Evolutionary conservation across 2,329 filamentous ascomycete species (phyloP).

Genomic region (Metarhizium anisopliae): DNA sequence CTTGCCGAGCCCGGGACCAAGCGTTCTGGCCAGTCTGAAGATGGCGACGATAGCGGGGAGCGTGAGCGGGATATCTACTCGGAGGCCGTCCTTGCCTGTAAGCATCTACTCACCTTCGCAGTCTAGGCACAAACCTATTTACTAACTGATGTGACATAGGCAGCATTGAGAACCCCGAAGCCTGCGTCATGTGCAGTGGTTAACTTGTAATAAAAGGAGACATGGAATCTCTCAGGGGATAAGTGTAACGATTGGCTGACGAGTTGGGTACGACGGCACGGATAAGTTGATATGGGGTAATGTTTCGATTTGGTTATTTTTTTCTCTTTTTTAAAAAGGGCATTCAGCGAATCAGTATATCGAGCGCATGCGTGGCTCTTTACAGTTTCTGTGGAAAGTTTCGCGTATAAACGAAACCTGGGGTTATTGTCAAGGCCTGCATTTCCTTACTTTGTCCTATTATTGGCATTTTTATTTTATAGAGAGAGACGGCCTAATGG

Average conservation of each 20-base stretch:
- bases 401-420: background rate
- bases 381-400: background rate
- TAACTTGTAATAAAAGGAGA: constrained; percentile 34
- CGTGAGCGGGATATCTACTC: constrained; percentile 92
- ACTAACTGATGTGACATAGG: constrained; percentile 31
- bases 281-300: constrained; percentile 7
- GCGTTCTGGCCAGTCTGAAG: constrained; percentile 55
- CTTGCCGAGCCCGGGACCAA: constrained; percentile 49
- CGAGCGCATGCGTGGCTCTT: constrained; percentile 1
- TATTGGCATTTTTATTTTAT: background rate
- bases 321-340: constrained; percentile 2
- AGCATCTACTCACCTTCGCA: constrained; percentile 24
- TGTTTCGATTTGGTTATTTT: constrained; percentile 15
- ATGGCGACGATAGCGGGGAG: constrained; percentile 61
- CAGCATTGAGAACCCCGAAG: constrained; percentile 95
- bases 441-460: background rate
- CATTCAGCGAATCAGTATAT: background rate
- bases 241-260: constrained; percentile 20
- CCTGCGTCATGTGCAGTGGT: constrained; percentile 96
- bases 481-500: background rate
- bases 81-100: constrained; percentile 80
- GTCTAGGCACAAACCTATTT: background rate
- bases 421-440: background rate
- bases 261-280: constrained; percentile 21
- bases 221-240: constrained; percentile 1